Percentiles rank a stretch among this genome's conserved stretches.
phyloP scores from a whole-genome alignment of 257 asterid species.

The Parsonsia alboflavescens region DNA sequence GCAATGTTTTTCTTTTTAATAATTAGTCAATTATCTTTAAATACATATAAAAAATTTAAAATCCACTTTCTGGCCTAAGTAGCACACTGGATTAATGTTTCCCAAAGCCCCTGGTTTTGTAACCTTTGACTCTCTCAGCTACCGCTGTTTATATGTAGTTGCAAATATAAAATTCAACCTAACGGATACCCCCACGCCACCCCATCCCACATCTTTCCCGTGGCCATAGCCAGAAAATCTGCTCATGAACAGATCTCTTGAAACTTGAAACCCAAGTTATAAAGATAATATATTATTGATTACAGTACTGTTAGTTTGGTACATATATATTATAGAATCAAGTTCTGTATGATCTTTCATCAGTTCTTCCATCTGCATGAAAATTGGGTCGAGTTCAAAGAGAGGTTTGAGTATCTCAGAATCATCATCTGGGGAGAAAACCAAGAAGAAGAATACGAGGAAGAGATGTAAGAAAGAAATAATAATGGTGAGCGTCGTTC shows the following conservation, averaged over 20 bases:
- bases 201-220: background rate
- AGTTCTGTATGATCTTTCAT: background rate
- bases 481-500: slow-evolving; percentile 1
- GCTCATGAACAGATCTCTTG: background rate
- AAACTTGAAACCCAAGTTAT: too few relatives aligned
- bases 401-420: background rate
- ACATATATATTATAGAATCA: background rate
- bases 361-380: background rate
- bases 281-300: background rate
- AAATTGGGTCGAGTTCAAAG: background rate
- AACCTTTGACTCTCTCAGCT: slow-evolving; percentile 18
- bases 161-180: background rate
- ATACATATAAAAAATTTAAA: background rate
- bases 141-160: background rate
- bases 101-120: slow-evolving; percentile 27
- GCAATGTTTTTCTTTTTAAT: too few relatives aligned
- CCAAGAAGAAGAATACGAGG: background rate
- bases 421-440: background rate
- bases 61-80: slow-evolving; percentile 7
- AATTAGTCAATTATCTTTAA: too few relatives aligned
- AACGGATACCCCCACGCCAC: background rate
- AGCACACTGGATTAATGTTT: slow-evolving; percentile 23
- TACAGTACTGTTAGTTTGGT: too few relatives aligned
- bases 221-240: background rate
- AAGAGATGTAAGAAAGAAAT: background rate